Percentiles rank a stretch among this genome's conserved stretches.
These are phyloP conservation scores for Sporobolomyces roseus DNA, from an alignment of 768 basidiomycete genomes.

Conservation along the genomic window DNA sequence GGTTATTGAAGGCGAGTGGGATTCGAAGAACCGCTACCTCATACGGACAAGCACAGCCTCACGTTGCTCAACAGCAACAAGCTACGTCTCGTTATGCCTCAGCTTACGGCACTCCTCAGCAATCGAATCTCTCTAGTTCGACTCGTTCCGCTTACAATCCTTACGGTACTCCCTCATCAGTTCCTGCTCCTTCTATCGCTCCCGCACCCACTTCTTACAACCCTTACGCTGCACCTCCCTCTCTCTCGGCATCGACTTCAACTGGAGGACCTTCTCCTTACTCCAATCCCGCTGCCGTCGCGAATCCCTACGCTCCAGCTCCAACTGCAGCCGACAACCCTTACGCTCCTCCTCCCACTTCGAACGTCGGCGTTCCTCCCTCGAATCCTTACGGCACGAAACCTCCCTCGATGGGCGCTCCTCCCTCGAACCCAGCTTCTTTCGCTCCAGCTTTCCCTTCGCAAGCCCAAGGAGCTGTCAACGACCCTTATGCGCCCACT, in stretches of 20 bases:
- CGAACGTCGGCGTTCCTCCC: background rate
- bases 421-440: background rate
- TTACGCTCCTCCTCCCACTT: slow-evolving; percentile 37
- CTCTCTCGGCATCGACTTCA: slow-evolving; percentile 45
- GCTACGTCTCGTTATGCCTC: background rate
- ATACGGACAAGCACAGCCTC: slow-evolving; percentile 19
- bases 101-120: background rate
- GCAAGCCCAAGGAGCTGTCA: background rate
- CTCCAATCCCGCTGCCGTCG: too few species aligned
- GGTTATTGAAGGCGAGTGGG: slow-evolving; percentile 49
- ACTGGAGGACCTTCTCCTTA: slow-evolving; percentile 7
- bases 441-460: slow-evolving; percentile 15
- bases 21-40: too few species aligned
- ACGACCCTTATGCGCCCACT: slow-evolving; percentile 33
- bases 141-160: slow-evolving; percentile 26
- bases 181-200: slow-evolving; percentile 38
- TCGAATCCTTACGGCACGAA: slow-evolving; percentile 16
- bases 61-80: background rate
- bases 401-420: background rate
- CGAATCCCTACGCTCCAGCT: slow-evolving; percentile 45
- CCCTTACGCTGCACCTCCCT: slow-evolving; percentile 27
- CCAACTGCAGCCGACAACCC: slow-evolving; percentile 42
- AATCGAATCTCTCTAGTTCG: slow-evolving; percentile 13
- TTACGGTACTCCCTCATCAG: slow-evolving; percentile 19
- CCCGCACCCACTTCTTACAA: slow-evolving; percentile 27